Percentiles rank a stretch among this genome's conserved stretches.
phyloP scores from a whole-genome alignment of 1,284 basidiomycete genomes.

The Stereum hirsutum region DNA sequence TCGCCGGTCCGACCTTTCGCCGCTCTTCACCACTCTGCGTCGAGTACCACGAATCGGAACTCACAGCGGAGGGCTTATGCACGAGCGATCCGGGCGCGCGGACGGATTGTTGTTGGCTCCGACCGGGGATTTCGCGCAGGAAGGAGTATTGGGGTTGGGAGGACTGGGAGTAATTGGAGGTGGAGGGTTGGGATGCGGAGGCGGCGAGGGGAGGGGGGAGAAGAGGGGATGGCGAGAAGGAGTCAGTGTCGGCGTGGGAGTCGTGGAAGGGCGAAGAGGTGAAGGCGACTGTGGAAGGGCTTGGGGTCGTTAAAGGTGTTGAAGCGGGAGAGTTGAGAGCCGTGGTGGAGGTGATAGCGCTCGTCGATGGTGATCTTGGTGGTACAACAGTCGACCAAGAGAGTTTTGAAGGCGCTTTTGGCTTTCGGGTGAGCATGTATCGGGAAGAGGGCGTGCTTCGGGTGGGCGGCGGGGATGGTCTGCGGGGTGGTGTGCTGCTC shows the following conservation, averaged over 20 bases:
- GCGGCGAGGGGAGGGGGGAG: no score
- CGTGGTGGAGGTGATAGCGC: neutral
- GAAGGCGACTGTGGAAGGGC: no score
- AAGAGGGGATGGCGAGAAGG: no score
- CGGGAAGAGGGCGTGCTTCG: neutral
- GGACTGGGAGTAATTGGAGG: no score
- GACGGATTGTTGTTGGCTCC: neutral
- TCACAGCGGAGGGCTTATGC: conserved; percentile 20
- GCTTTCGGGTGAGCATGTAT: neutral
- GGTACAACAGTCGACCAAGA: neutral
- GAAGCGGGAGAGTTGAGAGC: no score
- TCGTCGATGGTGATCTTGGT: neutral
- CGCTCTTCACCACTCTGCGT: conserved; percentile 23
- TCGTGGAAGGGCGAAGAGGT: no score
- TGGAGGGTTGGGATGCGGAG: no score
- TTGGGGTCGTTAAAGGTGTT: no score
- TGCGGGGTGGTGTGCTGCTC: neutral
- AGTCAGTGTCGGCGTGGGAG: no score
- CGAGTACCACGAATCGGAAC: conserved; percentile 23
- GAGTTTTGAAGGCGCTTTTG: neutral
- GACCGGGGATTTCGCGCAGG: no score
- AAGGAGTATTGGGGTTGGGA: no score
- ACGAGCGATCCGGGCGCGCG: no score
- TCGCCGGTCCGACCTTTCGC: conserved; percentile 16
- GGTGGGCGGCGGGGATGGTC: neutral